Percentiles rank a stretch among this genome's conserved stretches.
These are phyloP conservation scores for Endothia cerciana DNA, from an alignment of 2,329 filamentous ascomycete species.

Conservation along the genomic window DNA sequence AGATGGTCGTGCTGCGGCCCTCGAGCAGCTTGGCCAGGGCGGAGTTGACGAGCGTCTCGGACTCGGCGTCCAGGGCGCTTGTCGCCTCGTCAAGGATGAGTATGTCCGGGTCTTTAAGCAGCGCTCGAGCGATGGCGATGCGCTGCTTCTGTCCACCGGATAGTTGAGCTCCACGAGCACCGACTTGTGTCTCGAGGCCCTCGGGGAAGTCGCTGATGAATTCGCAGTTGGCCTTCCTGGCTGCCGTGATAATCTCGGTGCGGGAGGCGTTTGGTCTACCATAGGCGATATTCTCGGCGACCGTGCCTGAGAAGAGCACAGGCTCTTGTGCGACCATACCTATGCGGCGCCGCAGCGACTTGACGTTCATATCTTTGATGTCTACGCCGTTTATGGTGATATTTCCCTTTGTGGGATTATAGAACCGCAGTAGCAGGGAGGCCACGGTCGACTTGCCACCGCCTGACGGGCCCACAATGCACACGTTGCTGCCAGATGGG, in stretches of 20 bases:
- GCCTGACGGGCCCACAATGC: conserved; percentile 93
- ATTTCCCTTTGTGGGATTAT: conserved; percentile 75
- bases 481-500: conserved; percentile 90
- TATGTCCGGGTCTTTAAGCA: conserved; percentile 96
- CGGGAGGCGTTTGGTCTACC: conserved; percentile 79
- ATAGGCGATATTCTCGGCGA: conserved; percentile 90
- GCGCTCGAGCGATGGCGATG: conserved; percentile 92
- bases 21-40: conserved; percentile 80
- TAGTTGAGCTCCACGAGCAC: conserved; percentile 87
- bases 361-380: conserved; percentile 85
- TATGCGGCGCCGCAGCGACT: conserved; percentile 88
- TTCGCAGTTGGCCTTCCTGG: conserved; percentile 89
- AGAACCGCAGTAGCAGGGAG: conserved; percentile 89
- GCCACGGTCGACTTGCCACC: conserved; percentile 97
- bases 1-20: conserved; percentile 94
- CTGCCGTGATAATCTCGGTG: conserved; percentile 82
- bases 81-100: conserved; percentile 96
- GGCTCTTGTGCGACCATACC: conserved; percentile 96
- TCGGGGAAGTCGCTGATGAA: conserved; percentile 98
- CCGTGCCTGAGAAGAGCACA: conserved; percentile 84
- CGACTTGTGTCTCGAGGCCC: conserved; percentile 91
- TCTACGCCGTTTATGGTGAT: conserved; percentile 87
- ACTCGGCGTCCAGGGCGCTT: conserved; percentile 93
- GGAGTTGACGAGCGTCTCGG: conserved; percentile 93
- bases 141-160: conserved; percentile 97